Percentiles rank a stretch among this genome's conserved stretches.
Evolutionary conservation across 164 flowering plant genomes (phyloP).

Genomic region (Vitis amurensis): DNA sequence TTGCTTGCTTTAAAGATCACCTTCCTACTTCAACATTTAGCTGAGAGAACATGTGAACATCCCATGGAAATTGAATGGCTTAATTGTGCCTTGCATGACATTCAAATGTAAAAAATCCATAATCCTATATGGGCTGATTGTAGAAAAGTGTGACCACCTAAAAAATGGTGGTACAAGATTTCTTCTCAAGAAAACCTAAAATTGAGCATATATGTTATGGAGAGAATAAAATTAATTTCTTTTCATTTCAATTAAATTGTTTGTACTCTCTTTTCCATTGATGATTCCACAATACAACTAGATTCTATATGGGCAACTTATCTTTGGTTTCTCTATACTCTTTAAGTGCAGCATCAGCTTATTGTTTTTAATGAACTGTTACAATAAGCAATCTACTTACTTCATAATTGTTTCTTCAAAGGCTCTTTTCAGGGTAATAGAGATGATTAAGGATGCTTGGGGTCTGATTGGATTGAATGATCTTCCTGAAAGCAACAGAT

Average conservation of each 20-base stretch:
- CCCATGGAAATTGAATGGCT: not conserved
- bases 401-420: conserved; percentile 23
- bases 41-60: not conserved
- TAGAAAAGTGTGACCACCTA: not conserved
- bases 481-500: conserved; percentile 27
- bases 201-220: too few relatives aligned
- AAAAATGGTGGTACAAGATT: not conserved
- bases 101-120: not conserved
- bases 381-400: not conserved
- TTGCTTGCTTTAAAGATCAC: not conserved
- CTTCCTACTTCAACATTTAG: not conserved
- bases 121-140: not conserved
- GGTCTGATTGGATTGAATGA: conserved; percentile 25
- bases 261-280: too few relatives aligned
- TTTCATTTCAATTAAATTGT: too few relatives aligned
- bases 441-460: conserved; percentile 67
- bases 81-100: not conserved
- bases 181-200: too few relatives aligned
- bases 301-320: too few relatives aligned
- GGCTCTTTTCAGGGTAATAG: conserved; percentile 62
- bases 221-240: too few relatives aligned
- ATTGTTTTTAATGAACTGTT: not conserved
- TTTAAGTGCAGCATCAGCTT: not conserved
- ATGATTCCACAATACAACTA: too few relatives aligned
- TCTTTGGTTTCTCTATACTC: too few relatives aligned